Evolutionary conservation across 345 rosid genomes (phyloP), one percentile per base, ranked within the genome.

Genomic region (Crucihimalaya himalaica): DNA sequence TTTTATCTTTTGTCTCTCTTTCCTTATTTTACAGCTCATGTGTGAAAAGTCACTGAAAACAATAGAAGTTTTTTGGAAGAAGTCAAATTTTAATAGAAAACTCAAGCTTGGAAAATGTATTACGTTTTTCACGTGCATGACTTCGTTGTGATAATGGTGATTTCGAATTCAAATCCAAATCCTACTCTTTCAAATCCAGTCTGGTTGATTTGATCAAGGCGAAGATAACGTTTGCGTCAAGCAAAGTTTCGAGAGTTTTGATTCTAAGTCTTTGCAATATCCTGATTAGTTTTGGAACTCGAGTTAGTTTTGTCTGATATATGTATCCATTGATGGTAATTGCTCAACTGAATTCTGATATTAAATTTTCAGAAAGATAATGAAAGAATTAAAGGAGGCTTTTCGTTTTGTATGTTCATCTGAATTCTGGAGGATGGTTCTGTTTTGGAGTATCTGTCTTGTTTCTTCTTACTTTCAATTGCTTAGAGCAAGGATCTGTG

Each of bases 381-480:
- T 80, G 55, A 77, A 80, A 65, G 84, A 83, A 42, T 45, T 81
- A 47, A 65, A 75, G 40, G 79, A 78, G 75, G 73, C 76, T 56
- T 15, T 91, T 31, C 39, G 47, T 66, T 91, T 91, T 70, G 75
- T 78, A 29, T 81, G 31, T 20, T 75, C 86, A 1, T 57, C 76
- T 23, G 76, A 84, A 25, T 83, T 88, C 35, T 91, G 91, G 97
- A 81, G 83, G 62, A 88, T 94, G 91, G 83, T 74, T 0, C 58
- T 86, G 48, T 66, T 83, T 5, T 93, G 96, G 97, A 81, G 80
- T 14, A 4, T 87, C 19, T 81, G 86, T 18, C 81, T 93, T 21
- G 6, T 85, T 53, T 55, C 68, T 40, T 89, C 97, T 5, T 80
- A 89, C 82, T 55, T 80, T 35, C 84, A 82, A 27, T 70, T 91